Evolutionary conservation across 495 filamentous ascomycete species (phyloP).

Genomic region (Geoglossum glabrum): DNA sequence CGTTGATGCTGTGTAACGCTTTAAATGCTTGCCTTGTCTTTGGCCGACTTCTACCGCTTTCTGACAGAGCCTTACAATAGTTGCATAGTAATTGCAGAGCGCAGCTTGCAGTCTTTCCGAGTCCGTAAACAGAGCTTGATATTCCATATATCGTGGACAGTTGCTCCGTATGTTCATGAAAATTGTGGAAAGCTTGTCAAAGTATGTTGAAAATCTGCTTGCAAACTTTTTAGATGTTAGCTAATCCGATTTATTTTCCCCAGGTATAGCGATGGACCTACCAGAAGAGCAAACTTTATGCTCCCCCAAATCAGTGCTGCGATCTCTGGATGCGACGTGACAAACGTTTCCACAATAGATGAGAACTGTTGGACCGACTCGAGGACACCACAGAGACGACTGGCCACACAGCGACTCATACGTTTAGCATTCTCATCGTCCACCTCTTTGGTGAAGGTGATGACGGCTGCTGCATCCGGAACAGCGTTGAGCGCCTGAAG

Average conservation of each 20-base stretch:
- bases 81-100: constrained; percentile 19
- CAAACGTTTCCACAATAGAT: constrained; percentile 16
- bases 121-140: constrained; percentile 16
- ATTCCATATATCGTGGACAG: constrained; percentile 19
- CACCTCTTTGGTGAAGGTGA: constrained; percentile 16
- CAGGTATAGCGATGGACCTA: neutral
- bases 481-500: constrained; percentile 8
- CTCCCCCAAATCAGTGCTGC: constrained; percentile 23
- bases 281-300: constrained; percentile 15
- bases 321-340: constrained; percentile 17
- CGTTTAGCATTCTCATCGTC: constrained; percentile 13
- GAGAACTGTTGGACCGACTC: constrained; percentile 17
- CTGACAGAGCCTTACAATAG: constrained; percentile 17
- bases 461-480: constrained; percentile 15
- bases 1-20: neutral
- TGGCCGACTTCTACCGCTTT: constrained; percentile 15
- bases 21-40: neutral
- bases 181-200: neutral
- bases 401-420: constrained; percentile 13
- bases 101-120: constrained; percentile 15
- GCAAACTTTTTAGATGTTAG: neutral
- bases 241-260: neutral
- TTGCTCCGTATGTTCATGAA: neutral
- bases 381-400: constrained; percentile 15
- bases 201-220: neutral